Percentiles rank a stretch among this genome's conserved stretches.
These are phyloP conservation scores for Ustulina deusta DNA, from an alignment of 2,329 filamentous ascomycete genomes.

Conservation along the genomic window DNA sequence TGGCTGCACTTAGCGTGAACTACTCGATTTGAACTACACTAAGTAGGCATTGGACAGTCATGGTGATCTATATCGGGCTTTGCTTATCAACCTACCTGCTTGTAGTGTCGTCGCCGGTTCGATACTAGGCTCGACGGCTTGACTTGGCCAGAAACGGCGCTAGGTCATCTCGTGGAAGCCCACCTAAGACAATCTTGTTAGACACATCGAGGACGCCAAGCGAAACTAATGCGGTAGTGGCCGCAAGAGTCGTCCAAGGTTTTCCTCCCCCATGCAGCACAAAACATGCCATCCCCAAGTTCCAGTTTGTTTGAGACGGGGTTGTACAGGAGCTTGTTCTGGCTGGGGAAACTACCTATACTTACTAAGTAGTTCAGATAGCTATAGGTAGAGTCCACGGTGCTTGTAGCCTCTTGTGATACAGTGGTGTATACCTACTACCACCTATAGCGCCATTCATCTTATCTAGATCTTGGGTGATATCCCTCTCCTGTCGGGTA, in stretches of 20 bases:
- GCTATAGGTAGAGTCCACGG: background rate
- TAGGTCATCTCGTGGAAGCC: slow-evolving; percentile 29
- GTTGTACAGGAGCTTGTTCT: slow-evolving; percentile 17
- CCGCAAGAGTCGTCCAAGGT: slow-evolving; percentile 15
- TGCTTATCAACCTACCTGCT: too few species aligned
- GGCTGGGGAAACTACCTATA: background rate
- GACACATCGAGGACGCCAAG: slow-evolving; percentile 30
- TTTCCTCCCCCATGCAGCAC: background rate
- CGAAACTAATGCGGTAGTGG: slow-evolving; percentile 28
- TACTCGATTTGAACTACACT: too few species aligned
- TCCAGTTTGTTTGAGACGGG: slow-evolving; percentile 5
- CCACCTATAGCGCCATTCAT: slow-evolving; percentile 1
- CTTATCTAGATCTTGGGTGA: background rate
- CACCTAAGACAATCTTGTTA: slow-evolving; percentile 23
- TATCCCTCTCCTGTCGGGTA: too few species aligned
- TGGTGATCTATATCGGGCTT: slow-evolving; percentile 21
- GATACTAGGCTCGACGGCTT: background rate
- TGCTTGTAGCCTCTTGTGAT: too few species aligned
- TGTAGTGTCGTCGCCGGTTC: slow-evolving; percentile 1
- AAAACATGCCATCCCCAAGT: too few species aligned
- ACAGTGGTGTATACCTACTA: background rate
- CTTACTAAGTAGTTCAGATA: too few species aligned
- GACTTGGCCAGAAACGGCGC: background rate
- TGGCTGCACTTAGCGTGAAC: too few species aligned
- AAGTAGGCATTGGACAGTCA: slow-evolving; percentile 24